Conservation (phyloP, 1,284 basidiomycete species). For the Cerrena zonata region DNA sequence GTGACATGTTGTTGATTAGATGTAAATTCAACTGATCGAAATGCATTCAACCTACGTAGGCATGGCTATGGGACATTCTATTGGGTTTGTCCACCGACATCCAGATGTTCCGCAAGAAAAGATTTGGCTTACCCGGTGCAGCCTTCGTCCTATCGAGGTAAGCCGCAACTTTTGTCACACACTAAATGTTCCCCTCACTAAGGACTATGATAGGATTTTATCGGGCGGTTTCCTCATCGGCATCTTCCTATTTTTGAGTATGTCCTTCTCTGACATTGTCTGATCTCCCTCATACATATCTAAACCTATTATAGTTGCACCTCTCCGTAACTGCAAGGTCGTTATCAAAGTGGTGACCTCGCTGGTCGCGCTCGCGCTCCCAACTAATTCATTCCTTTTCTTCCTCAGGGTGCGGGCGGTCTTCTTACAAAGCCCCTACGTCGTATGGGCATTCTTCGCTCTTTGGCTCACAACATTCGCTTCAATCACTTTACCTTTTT, state of each 20-base stretch:
- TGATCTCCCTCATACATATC: neutral
- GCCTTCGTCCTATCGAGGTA: slow-evolving; percentile 11
- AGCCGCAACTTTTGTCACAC: neutral
- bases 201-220: neutral
- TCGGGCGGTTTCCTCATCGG: neutral
- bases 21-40: too few species aligned
- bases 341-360: slow-evolving; percentile 5
- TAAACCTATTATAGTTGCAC: slow-evolving; percentile 2
- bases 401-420: slow-evolving; percentile 8
- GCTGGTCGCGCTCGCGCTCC: neutral
- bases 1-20: neutral
- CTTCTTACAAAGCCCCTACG: neutral
- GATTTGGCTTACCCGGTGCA: slow-evolving; percentile 3
- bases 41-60: too few species aligned
- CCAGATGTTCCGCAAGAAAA: neutral
- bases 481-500: slow-evolving; percentile 2
- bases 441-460: slow-evolving; percentile 2
- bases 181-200: neutral
- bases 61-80: slow-evolving; percentile 9
- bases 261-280: neutral
- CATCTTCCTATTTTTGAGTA: neutral
- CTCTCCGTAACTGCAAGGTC: slow-evolving; percentile 2
- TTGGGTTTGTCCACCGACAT: slow-evolving; percentile 4
- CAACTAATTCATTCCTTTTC: slow-evolving; percentile 6
- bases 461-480: slow-evolving; percentile 6